Conservation (phyloP, 1,139 yeast genomes). For the Taphrina wiesneri region DNA sequence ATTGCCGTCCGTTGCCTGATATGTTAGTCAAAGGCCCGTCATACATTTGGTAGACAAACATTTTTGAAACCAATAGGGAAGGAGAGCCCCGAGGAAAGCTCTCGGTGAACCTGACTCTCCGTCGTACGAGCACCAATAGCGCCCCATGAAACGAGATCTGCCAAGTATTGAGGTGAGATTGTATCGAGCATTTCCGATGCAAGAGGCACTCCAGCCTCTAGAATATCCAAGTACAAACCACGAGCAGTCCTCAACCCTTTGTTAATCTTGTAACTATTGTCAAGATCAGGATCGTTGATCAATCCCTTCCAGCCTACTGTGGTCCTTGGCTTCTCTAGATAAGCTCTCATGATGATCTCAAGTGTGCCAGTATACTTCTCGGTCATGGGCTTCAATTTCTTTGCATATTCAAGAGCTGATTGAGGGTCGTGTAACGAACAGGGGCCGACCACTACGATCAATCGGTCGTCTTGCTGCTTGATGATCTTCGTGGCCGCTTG, state of each 20-base stretch:
- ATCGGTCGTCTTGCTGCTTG: constrained; percentile 64
- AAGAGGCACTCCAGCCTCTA: constrained; percentile 56
- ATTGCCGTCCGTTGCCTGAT: constrained; percentile 73
- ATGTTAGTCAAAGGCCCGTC: neutral
- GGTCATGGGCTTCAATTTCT: constrained; percentile 63
- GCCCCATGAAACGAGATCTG: constrained; percentile 88
- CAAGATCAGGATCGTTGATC: constrained; percentile 93
- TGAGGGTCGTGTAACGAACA: constrained; percentile 92
- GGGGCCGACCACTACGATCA: constrained; percentile 86
- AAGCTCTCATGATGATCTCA: constrained; percentile 91
- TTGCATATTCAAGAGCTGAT: constrained; percentile 86
- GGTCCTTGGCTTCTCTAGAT: constrained; percentile 96
- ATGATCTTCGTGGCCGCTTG: constrained; percentile 70
- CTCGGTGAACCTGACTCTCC: constrained; percentile 96
- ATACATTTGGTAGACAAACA: constrained; percentile 50
- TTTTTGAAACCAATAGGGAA: constrained; percentile 99
- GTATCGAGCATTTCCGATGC: constrained; percentile 98
- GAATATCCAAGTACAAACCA: constrained; percentile 79
- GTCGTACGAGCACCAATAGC: constrained; percentile 99
- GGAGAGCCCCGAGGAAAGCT: constrained; percentile 90
- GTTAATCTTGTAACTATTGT: constrained; percentile 89
- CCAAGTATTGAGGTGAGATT: constrained; percentile 93
- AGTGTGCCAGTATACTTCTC: constrained; percentile 73
- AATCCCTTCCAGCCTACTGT: constrained; percentile 99
- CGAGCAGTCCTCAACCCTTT: constrained; percentile 89